Conservation (phyloP, 1,284 basidiomycete genomes). For the Earliella scabrosa region DNA sequence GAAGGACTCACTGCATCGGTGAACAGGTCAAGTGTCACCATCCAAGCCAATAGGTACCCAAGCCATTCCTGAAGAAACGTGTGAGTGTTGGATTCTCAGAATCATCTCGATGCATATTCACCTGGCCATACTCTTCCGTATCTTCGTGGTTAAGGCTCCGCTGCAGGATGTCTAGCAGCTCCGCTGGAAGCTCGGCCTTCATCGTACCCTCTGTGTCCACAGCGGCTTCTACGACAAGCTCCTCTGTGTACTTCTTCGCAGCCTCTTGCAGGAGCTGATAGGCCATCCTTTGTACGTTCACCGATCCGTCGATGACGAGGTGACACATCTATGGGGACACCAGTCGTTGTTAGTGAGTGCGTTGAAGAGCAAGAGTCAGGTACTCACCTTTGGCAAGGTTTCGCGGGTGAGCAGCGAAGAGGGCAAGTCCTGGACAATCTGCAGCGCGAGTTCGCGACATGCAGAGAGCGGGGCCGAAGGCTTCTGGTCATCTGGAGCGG, state of each 20-base stretch:
- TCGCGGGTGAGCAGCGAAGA: constrained; percentile 64
- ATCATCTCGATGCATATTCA: constrained; percentile 19
- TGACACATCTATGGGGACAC: constrained; percentile 81
- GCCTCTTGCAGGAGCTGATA: constrained; percentile 70
- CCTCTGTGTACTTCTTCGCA: constrained; percentile 71
- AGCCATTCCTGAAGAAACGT: constrained; percentile 46
- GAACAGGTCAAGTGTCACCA: constrained; percentile 89
- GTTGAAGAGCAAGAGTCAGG: background rate
- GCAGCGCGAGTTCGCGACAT: constrained; percentile 70
- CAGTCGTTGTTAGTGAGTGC: background rate
- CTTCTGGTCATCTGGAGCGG: constrained; percentile 38
- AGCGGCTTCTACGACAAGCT: constrained; percentile 85
- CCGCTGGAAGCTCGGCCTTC: constrained; percentile 61
- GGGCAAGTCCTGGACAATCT: constrained; percentile 71
- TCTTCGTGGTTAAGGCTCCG: constrained; percentile 47
- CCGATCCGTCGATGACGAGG: constrained; percentile 68
- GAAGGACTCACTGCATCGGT: constrained; percentile 70
- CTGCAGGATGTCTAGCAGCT: constrained; percentile 70
- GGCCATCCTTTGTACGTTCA: constrained; percentile 71
- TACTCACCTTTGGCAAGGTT: constrained; percentile 63
- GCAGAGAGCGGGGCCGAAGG: constrained; percentile 64
- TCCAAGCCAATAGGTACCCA: constrained; percentile 86
- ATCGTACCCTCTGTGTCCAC: constrained; percentile 63
- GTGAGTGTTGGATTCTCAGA: background rate
- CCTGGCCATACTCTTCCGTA: constrained; percentile 42